phyloP scores from a whole-genome alignment of 352 stramenopile genomes.

The Phytophthora citricola region DNA sequence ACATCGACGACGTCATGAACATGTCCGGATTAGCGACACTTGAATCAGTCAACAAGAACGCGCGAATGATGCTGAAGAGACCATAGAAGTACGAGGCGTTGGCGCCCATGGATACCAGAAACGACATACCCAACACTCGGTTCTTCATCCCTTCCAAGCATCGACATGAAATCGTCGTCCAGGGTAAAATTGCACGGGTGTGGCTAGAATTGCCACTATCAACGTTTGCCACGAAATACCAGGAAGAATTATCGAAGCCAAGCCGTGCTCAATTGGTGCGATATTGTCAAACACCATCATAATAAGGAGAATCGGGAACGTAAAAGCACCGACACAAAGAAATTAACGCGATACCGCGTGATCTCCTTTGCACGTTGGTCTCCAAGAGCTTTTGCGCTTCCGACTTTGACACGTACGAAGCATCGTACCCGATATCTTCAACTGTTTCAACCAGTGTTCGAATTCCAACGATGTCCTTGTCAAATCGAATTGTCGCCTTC shows the following conservation, averaged over 20 bases:
- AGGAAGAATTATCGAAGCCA: slow-evolving; percentile 61
- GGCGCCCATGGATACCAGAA: slow-evolving; percentile 97
- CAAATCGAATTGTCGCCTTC: slow-evolving; percentile 80
- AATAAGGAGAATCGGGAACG: slow-evolving; percentile 93
- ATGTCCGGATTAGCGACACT: slow-evolving; percentile 84
- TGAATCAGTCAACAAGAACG: slow-evolving; percentile 65
- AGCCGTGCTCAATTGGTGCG: slow-evolving; percentile 43
- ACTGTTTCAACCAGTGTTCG: slow-evolving; percentile 89
- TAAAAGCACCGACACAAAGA: slow-evolving; percentile 92
- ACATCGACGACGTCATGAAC: slow-evolving; percentile 98
- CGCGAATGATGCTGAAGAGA: slow-evolving; percentile 87
- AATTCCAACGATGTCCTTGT: slow-evolving; percentile 78
- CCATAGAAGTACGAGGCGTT: slow-evolving; percentile 97
- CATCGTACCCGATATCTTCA: slow-evolving; percentile 92
- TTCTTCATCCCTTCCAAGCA: slow-evolving; percentile 92
- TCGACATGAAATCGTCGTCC: slow-evolving; percentile 95
- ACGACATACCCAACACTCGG: slow-evolving; percentile 95
- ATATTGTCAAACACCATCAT: slow-evolving; percentile 93
- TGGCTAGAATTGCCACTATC: slow-evolving; percentile 86
- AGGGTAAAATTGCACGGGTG: slow-evolving; percentile 96
- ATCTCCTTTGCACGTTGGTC: slow-evolving; percentile 85
- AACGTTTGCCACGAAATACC: slow-evolving; percentile 83
- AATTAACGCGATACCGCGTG: slow-evolving; percentile 78
- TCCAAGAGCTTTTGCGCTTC: slow-evolving; percentile 83
- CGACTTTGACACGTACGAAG: slow-evolving; percentile 65